Evolutionary conservation across 2,329 filamentous ascomycete genomes (phyloP).

Genomic region (Endoconidiophora laricicola): DNA sequence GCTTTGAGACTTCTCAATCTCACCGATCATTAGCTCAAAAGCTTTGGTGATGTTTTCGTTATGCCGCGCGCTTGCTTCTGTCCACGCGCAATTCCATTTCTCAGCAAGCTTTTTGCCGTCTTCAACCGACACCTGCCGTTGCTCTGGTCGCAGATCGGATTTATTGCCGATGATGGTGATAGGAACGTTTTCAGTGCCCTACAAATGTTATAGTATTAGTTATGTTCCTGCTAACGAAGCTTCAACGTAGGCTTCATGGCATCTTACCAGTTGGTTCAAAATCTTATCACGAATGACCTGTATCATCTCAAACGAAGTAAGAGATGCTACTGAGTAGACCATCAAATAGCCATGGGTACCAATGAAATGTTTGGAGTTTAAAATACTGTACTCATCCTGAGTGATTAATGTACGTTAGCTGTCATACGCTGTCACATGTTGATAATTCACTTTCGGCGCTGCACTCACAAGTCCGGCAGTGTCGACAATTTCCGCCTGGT

Average conservation of each 20-base stretch:
- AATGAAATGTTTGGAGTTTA: constrained; percentile 98
- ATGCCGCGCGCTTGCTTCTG: constrained; percentile 83
- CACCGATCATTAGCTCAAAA: constrained; percentile 84
- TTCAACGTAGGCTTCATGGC: not conserved
- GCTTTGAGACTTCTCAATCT: constrained; percentile 90
- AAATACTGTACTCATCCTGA: constrained; percentile 93
- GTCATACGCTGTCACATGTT: not conserved
- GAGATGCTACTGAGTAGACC: constrained; percentile 90
- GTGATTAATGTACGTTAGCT: constrained; percentile 7
- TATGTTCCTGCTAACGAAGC: not conserved
- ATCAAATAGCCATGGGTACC: constrained; percentile 98
- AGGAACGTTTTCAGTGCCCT: constrained; percentile 86
- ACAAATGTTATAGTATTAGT: not conserved
- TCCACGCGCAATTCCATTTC: constrained; percentile 83
- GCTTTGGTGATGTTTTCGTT: constrained; percentile 86
- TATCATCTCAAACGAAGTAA: constrained; percentile 94
- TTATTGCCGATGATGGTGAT: constrained; percentile 96
- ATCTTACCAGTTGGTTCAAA: constrained; percentile 76
- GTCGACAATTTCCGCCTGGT: constrained; percentile 91
- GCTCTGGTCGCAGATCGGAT: constrained; percentile 79
- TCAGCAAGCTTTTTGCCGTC: constrained; percentile 73
- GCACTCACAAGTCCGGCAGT: constrained; percentile 70
- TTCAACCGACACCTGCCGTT: constrained; percentile 75
- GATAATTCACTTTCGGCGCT: constrained; percentile 14
- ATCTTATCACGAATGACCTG: constrained; percentile 94